phyloP scores from a whole-genome alignment of 2,329 filamentous ascomycete genomes.

The Ophiostoma sp. region DNA sequence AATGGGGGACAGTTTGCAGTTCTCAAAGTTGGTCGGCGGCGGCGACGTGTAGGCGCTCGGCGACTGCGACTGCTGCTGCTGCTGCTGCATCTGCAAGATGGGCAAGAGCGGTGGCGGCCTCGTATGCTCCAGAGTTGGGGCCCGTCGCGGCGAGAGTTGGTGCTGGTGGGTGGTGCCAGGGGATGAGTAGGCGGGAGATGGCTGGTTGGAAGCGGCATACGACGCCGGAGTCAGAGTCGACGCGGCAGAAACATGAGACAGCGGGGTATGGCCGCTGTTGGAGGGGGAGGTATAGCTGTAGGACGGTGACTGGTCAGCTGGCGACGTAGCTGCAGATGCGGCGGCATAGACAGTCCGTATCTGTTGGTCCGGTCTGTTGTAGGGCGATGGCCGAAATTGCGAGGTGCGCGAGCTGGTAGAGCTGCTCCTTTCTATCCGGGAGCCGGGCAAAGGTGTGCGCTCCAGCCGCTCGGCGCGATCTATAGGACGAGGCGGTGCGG shows the following conservation, averaged over 20 bases:
- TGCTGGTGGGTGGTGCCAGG: neutral
- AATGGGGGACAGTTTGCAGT: neutral
- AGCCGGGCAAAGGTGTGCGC: neutral
- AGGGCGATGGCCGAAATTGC: neutral
- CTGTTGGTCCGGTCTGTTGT: neutral
- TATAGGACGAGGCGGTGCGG: neutral
- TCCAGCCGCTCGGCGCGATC: neutral
- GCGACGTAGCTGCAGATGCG: neutral
- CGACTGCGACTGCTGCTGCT: neutral
- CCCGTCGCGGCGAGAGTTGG: neutral
- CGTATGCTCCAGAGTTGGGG: neutral
- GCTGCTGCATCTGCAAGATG: neutral
- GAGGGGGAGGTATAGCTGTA: slow-evolving; percentile 1
- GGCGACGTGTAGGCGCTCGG: neutral
- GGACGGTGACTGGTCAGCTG: neutral
- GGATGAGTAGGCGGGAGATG: neutral
- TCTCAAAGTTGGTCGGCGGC: neutral
- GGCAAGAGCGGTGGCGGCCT: neutral
- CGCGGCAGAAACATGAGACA: neutral
- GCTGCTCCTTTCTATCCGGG: neutral
- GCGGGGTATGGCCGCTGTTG: slow-evolving; percentile 1
- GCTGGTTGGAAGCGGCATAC: neutral
- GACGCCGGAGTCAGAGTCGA: slow-evolving; percentile 38
- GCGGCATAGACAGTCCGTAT: neutral
- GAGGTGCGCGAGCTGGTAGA: neutral